Evolutionary conservation across 2,329 filamentous ascomycete genomes (phyloP).

Genomic region (Xylaria sp.): DNA sequence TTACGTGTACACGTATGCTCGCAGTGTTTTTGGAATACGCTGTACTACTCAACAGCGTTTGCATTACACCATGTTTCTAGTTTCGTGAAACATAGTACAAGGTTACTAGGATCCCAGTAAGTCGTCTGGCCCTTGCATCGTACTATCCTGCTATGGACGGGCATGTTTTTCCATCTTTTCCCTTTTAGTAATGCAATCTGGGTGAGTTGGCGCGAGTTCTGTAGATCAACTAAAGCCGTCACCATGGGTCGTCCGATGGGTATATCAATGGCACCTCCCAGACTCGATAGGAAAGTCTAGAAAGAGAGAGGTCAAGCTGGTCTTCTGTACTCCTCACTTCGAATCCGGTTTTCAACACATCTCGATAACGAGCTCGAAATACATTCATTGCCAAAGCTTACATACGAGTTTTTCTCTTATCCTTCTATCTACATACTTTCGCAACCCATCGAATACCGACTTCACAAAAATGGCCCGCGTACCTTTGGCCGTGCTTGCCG

Average conservation of each 20-base stretch:
- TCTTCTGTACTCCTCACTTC: slow-evolving; percentile 18
- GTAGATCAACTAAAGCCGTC: neutral
- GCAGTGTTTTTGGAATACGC: neutral
- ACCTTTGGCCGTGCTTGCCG: slow-evolving; percentile 20
- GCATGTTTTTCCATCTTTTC: neutral
- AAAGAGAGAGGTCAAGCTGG: slow-evolving; percentile 17
- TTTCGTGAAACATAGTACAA: slow-evolving; percentile 15
- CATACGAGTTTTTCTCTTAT: too few species aligned
- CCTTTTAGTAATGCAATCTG: slow-evolving; percentile 7
- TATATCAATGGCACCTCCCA: slow-evolving; percentile 19
- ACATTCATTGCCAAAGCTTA: neutral
- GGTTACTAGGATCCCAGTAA: neutral
- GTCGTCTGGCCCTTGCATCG: slow-evolving; percentile 4
- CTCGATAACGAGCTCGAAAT: neutral
- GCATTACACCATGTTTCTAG: slow-evolving; percentile 6
- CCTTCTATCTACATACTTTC: neutral
- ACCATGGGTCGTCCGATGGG: neutral
- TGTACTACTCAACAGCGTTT: slow-evolving; percentile 1
- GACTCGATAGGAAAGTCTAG: neutral
- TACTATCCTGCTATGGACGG: neutral
- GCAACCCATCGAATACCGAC: neutral
- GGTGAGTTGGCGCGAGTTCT: neutral
- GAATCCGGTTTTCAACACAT: slow-evolving; percentile 3
- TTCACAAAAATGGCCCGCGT: slow-evolving; percentile 25
- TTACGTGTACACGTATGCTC: neutral